Evolutionary conservation across 75 land plant species (phyloP), one percentile per base, ranked within the genome.

Genomic region (Selaginella moellendorffii): DNA sequence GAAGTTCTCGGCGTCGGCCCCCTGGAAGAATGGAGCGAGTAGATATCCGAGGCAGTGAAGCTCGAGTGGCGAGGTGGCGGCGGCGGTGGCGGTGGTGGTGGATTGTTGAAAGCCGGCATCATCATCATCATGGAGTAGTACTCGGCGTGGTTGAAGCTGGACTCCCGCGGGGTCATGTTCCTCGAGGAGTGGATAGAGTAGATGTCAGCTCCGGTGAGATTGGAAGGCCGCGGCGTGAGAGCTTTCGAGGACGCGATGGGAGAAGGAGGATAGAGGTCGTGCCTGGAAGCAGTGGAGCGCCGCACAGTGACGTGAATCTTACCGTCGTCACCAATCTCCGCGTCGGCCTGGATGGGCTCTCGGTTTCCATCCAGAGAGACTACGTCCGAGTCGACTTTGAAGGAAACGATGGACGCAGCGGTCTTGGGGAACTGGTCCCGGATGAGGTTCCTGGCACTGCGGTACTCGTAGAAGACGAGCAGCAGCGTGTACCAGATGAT

Each of bases 321-420:
- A 9, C 59, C 59, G n/a, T 56, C 59, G 2, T 56, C 59, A 8
- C n/a, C 59, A 2, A 21, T 56, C 59, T 56, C 59, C 24, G 59
- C n/a, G 19, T 56, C 59, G 9, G 59, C 24, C 59, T 56, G 59
- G 9, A 56, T 56, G 10, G 46, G 46, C 5, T 36, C 46, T 36
- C 46, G 10, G 14, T 5, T 5, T 0, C 91, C 97, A 54, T 87
- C 92, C 8, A 91, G 65, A 0, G 97, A 90, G 24, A 85, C 70
- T 22, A 91, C 97, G 58, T 91, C 97, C 31, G 88, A 79, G 42
- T 91, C 97, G 5, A 91, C 84, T 71, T 83, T 80, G 76, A 91
- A 91, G 30, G 84, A 81, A 30, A 92, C 84, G 5, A 81, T 79
- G 2, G 86, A 81, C 9, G 78, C 97, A 0, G 97, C 97, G 28